Evolutionary conservation across 352 stramenopile species (phyloP).

Genomic region (Phytophthora rubi): DNA sequence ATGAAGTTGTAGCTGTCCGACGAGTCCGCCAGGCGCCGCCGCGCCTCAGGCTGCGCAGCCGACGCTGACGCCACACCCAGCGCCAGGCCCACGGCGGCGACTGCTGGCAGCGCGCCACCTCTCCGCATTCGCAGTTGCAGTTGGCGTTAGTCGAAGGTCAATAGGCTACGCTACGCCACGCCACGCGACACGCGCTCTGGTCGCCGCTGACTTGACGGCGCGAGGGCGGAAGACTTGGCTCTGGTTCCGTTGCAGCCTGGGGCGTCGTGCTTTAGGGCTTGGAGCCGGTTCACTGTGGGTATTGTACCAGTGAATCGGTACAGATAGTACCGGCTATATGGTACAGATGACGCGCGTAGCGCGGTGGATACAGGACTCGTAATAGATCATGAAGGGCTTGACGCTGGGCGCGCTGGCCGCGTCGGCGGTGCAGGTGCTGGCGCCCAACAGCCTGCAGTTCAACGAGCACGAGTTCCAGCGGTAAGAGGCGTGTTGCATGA

Average conservation of each 20-base stretch:
- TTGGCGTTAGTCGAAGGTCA: no score
- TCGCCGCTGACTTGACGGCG: no score
- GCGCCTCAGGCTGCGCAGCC: not conserved
- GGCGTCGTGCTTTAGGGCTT: no score
- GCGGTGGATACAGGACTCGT: not conserved
- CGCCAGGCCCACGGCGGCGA: no score
- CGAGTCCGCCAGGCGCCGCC: slow-evolving; percentile 38
- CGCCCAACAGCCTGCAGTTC: slow-evolving; percentile 78
- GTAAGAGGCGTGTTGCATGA: slow-evolving; percentile 26
- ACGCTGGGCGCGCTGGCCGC: slow-evolving; percentile 46
- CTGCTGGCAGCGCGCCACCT: no score
- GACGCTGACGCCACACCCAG: not conserved
- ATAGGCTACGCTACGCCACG: no score
- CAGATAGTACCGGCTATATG: not conserved
- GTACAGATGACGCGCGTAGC: slow-evolving; percentile 10
- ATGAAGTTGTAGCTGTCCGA: slow-evolving; percentile 88
- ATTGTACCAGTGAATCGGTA: slow-evolving; percentile 5
- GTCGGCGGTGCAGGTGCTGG: slow-evolving; percentile 57
- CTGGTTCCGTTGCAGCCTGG: no score
- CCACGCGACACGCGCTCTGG: no score
- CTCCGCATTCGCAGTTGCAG: no score
- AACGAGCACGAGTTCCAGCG: slow-evolving; percentile 79
- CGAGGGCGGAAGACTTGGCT: no score
- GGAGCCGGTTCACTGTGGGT: slow-evolving; percentile 44
- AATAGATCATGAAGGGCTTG: slow-evolving; percentile 4